These are phyloP conservation scores for Prunus mira DNA, from an alignment of 306 rosid genomes.

Conservation along the genomic window DNA sequence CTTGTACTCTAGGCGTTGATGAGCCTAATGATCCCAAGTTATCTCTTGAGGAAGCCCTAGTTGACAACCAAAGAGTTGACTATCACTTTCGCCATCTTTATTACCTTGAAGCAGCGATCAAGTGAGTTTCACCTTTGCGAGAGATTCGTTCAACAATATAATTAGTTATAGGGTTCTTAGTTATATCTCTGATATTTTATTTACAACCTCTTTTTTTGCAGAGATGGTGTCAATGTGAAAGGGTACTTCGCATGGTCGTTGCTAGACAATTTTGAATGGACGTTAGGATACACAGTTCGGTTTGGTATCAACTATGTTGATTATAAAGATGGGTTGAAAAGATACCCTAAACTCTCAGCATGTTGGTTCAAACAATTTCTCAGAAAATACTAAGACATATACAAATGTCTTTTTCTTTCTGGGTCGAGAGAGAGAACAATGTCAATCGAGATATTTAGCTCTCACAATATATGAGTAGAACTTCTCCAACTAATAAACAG, in stretches of 20 bases:
- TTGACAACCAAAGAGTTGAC: slow-evolving; percentile 39
- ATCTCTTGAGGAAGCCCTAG: slow-evolving; percentile 27
- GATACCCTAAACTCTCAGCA: slow-evolving; percentile 48
- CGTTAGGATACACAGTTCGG: slow-evolving; percentile 39
- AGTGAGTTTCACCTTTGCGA: slow-evolving; percentile 16
- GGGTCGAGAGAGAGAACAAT: too few relatives aligned
- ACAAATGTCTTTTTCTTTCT: too few relatives aligned
- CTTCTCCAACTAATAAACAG: too few relatives aligned
- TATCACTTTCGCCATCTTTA: slow-evolving; percentile 40
- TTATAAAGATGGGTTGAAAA: slow-evolving; percentile 39
- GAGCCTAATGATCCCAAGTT: slow-evolving; percentile 35
- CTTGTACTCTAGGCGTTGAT: slow-evolving; percentile 35
- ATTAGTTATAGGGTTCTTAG: not conserved
- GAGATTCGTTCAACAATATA: not conserved
- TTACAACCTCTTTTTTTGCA: not conserved
- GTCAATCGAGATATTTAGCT: too few relatives aligned
- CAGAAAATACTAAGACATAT: slow-evolving; percentile 4
- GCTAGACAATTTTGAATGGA: slow-evolving; percentile 52
- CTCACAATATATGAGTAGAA: not conserved
- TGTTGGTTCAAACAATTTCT: slow-evolving; percentile 56
- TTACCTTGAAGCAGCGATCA: slow-evolving; percentile 34
- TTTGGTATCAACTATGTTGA: slow-evolving; percentile 47
- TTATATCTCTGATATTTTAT: not conserved
- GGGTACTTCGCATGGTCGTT: slow-evolving; percentile 63
- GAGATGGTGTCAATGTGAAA: slow-evolving; percentile 40